Base-by-base conservation (phyloP, 441 rosid genomes). In the Euphorbia corollata region DNA sequence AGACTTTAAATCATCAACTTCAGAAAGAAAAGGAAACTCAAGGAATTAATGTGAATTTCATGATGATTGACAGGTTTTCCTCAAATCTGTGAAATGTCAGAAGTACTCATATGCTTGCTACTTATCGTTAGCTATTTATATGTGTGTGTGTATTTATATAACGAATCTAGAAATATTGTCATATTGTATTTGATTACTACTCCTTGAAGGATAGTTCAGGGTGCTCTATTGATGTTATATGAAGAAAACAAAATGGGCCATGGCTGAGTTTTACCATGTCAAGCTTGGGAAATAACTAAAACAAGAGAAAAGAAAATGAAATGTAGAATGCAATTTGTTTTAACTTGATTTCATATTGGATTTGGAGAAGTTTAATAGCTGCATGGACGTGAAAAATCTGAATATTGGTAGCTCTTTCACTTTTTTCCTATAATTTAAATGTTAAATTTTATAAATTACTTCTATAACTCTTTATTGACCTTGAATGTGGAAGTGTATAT, bases 31-130 rank as follows among this genome's bases (percentile, higher is more conserved):
- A 50, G 58, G 80, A 80, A 71, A 72, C 80, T 6, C 83, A 75
- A 65, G 90, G 85, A 39, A 72, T 43, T 64, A 70, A 76, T 68
- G 82, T 77, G 69, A 83, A 73, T 73, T 73, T 83, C 70, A 81
- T 92, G 68, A 79, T 90, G 88, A 86, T 92, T 71, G 97, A 92
- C 79, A 85, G 85, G 86, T 85, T 38, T 61, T 63, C 38, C 55
- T 23, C 19, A n/a, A 8, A 43, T 45, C 12, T 59, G 34, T 45
- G 15, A 45, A 9, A 19, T 68, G 12, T 54, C 55, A 36, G 45
- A 24, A 27, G 18, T 48, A 6, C 45, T 27, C 32, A 27, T 27
- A 27, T 27, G 32, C 32, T 27, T 27, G 32, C 32, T 27, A 27
- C 45, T 2, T 39, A 39, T 39, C 8, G 1, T 6, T 39, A 39